Evolutionary conservation across 78 protist species (phyloP).

Genomic region (Creolimax fragrantissima): DNA sequence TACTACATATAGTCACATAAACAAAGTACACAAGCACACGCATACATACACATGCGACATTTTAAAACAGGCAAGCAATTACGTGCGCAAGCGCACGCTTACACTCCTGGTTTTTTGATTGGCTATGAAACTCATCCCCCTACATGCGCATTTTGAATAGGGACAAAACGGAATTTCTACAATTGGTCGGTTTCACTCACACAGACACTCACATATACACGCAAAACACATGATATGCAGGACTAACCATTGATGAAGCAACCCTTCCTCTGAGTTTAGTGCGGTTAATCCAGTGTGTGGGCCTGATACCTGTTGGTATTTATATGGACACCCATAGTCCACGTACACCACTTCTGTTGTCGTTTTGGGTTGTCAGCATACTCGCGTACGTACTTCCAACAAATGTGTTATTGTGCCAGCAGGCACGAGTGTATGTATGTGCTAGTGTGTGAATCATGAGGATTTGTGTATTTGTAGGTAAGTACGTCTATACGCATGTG

Average conservation of each 20-base stretch:
- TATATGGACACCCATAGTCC: background rate
- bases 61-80: background rate
- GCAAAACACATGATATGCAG: background rate
- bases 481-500: no score
- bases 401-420: no score
- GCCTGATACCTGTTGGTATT: background rate
- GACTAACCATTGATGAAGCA: background rate
- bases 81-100: background rate
- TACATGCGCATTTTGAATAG: background rate
- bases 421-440: no score
- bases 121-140: background rate
- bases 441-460: no score
- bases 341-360: background rate
- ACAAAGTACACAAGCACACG: no score
- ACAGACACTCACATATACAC: background rate
- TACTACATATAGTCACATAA: no score
- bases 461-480: no score
- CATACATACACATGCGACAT: no score
- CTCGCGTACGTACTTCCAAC: no score
- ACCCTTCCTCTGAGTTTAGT: background rate
- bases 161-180: background rate
- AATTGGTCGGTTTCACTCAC: background rate
- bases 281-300: background rate
- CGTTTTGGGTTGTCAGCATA: background rate
- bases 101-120: no score